These are phyloP conservation scores for Xylariales sp. DNA, from an alignment of 2,329 filamentous ascomycete species.

Conservation along the genomic window DNA sequence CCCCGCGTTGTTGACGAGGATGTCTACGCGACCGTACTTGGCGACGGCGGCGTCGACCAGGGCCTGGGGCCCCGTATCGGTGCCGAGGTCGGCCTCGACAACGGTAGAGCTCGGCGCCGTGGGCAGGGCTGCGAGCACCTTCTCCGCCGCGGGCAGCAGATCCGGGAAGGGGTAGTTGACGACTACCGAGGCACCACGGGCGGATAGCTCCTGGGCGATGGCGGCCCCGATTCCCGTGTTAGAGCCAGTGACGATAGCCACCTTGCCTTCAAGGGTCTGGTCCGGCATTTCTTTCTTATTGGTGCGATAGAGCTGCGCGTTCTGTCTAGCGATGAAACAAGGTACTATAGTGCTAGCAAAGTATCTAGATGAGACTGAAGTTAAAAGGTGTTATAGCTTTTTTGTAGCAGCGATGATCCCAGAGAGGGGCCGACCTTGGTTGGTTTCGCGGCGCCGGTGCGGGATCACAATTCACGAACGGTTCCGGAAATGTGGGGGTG, in stretches of 20 bases:
- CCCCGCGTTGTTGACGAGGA: conserved; percentile 56
- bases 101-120: conserved; percentile 22
- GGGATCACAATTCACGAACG: too few relatives aligned
- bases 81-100: conserved; percentile 37
- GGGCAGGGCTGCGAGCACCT: conserved; percentile 14
- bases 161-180: conserved; percentile 41
- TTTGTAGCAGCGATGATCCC: too few relatives aligned
- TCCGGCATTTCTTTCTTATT: conserved; percentile 3
- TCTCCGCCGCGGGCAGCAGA: conserved; percentile 22
- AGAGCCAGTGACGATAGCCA: conserved; percentile 45
- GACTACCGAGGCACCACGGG: conserved; percentile 40
- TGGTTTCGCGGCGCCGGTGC: too few relatives aligned
- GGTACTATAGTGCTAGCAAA: too few relatives aligned
- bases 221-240: conserved; percentile 40
- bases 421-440: too few relatives aligned
- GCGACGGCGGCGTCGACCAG: conserved; percentile 18
- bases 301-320: not conserved
- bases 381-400: too few relatives aligned
- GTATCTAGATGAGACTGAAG: too few relatives aligned
- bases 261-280: conserved; percentile 47
- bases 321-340: too few relatives aligned
- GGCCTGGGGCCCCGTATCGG: conserved; percentile 26
- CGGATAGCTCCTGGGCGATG: conserved; percentile 37
- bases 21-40: conserved; percentile 43
- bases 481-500: conserved; percentile 1